Evolutionary conservation across 2,329 filamentous ascomycete genomes (phyloP).

Genomic region (Aspergillus sp.): DNA sequence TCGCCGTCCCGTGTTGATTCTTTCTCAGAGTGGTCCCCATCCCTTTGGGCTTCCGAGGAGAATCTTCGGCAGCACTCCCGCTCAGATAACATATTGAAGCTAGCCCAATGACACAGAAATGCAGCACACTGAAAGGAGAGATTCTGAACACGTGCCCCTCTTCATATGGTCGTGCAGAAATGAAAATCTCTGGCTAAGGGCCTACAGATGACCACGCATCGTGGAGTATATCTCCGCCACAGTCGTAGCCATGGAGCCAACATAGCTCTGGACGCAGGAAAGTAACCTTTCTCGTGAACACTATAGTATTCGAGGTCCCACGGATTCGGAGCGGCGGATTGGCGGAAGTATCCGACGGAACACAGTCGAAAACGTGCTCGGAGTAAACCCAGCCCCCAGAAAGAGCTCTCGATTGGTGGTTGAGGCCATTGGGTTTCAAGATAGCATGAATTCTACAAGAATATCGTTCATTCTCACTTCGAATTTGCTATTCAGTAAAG

Average conservation of each 20-base stretch:
- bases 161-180: neutral
- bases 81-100: neutral
- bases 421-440: neutral
- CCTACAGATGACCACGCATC: neutral
- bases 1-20: constrained; percentile 5
- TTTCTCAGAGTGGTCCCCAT: neutral
- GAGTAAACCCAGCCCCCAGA: too few relatives aligned
- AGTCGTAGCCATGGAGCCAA: neutral
- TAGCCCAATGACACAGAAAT: neutral
- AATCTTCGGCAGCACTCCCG: neutral
- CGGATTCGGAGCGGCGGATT: neutral
- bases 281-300: neutral
- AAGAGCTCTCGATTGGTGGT: neutral
- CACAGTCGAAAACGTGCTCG: neutral
- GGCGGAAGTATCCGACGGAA: neutral
- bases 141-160: neutral
- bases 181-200: neutral
- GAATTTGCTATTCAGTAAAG: neutral
- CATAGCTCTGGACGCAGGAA: neutral
- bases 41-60: too few relatives aligned
- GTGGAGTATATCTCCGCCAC: neutral
- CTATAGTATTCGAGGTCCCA: neutral
- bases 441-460: neutral
- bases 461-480: neutral
- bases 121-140: neutral